Conservation (phyloP, 176 grass and related monocot species). For the Themeda triandra region DNA sequence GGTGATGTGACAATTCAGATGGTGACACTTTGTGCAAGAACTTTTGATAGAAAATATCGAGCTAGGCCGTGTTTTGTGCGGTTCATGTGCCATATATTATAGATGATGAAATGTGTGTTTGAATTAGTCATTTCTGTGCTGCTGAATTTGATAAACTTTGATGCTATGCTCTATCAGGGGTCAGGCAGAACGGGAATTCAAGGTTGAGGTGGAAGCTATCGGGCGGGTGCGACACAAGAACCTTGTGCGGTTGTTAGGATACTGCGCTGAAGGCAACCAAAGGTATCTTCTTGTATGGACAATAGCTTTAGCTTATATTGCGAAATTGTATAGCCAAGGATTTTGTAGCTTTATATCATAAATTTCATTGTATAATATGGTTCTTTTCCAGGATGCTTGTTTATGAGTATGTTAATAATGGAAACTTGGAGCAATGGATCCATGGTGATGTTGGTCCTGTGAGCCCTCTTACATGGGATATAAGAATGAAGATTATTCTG, state of each 20-base stretch:
- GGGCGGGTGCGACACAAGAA: conserved; percentile 97
- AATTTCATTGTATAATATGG: conserved; percentile 17
- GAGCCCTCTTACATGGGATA: conserved; percentile 93
- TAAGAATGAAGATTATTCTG: conserved; percentile 84
- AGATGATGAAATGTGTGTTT: conserved; percentile 15
- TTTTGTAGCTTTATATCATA: not conserved
- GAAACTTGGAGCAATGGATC: conserved; percentile 97
- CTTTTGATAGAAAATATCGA: not conserved
- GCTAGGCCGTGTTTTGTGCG: not conserved
- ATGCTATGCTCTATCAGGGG: conserved; percentile 58
- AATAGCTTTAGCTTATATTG: conserved; percentile 7
- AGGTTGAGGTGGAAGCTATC: conserved; percentile 97
- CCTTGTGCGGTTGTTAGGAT: conserved; percentile 84
- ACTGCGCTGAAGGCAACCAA: conserved; percentile 92
- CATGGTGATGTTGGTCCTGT: conserved; percentile 89
- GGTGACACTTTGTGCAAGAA: conserved; percentile 27
- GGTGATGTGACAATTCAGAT: conserved; percentile 35
- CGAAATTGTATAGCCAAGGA: conserved; percentile 4
- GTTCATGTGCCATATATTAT: conserved; percentile 22
- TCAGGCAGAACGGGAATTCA: conserved; percentile 97
- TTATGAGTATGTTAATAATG: conserved; percentile 91
- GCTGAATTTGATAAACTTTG: conserved; percentile 23
- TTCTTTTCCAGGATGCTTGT: conserved; percentile 78
- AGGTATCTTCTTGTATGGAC: conserved; percentile 52
- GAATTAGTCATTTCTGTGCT: conserved; percentile 19